Base-by-base conservation (phyloP, 495 filamentous ascomycete species). In the Penicillium egyptiacum region DNA sequence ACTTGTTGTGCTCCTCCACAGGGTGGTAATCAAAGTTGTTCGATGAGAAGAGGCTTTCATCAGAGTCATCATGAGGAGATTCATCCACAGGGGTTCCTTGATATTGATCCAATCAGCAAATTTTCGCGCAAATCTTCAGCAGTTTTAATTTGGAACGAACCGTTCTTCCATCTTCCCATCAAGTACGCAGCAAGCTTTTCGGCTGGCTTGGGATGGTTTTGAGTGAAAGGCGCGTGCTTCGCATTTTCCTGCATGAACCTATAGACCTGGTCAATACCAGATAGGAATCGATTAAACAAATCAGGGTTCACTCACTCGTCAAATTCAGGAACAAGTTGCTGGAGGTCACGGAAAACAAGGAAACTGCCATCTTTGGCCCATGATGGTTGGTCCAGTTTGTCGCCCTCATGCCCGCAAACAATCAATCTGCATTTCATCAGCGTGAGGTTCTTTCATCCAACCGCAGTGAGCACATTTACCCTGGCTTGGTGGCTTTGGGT, bases 361-460 rank as follows among this genome's bases (percentile, higher is more conserved):
- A 68, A 75, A 56, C 67, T 73, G 37, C 73, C 70, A 19, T 75
- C 64, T n/a, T 45, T 56, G 22, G 69, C 65, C 73, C 73, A 75
- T 23, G 43, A 25, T 6, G 66, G 70, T 48, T 52, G 41, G n/a
- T 40, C 37, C 43, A 49, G 47, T 6, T 48, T 23, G 31, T 65
- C 65, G 0, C 65, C 65, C 7, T 54, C 46, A 23, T 51, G 48
- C 9, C 48, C 48, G 30, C 49, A 20, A 44, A 68, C 47, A 22
- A 67, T 61, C 43, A 45, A 39, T 30, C 63, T 66, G 23, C 10
- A 22, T 14, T 23, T 9, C 2, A 42, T 53, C 11, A 53, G 48
- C 10, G 12, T 37, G 26, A 16, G 26, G 16, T 41, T 40, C 25
- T 30, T 30, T 31, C 1, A 20, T 23, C 16, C 5, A 39, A 39